phyloP scores from a whole-genome alignment of 768 basidiomycete genomes.

The Mycena amicta region DNA sequence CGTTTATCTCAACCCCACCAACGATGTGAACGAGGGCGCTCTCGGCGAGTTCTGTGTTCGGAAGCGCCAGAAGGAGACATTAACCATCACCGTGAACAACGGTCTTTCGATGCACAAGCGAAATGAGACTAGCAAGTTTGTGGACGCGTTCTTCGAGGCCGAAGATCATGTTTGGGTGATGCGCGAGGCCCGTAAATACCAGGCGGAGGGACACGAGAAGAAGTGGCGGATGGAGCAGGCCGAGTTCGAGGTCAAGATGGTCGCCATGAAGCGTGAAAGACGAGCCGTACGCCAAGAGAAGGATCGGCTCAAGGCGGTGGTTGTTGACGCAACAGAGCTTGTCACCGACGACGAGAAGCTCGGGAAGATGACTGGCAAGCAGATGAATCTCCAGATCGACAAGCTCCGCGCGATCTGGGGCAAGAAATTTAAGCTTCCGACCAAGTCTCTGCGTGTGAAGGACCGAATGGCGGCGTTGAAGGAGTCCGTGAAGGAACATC shows the following conservation, averaged over 20 bases:
- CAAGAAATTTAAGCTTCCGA: not conserved
- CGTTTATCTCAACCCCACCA: slow-evolving; percentile 27
- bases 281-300: not conserved
- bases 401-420: not conserved
- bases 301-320: not conserved
- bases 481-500: not conserved
- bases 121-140: slow-evolving; percentile 1
- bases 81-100: not conserved
- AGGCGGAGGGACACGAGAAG: not conserved
- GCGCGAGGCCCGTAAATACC: not conserved
- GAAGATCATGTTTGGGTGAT: slow-evolving; percentile 3
- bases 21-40: slow-evolving; percentile 32
- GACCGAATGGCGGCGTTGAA: not conserved
- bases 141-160: slow-evolving; percentile 5
- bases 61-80: not conserved
- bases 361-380: not conserved
- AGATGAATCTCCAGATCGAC: not conserved
- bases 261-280: not conserved
- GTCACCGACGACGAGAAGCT: not conserved
- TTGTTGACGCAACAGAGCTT: not conserved
- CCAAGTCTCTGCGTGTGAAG: not conserved
- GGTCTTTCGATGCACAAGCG: not conserved
- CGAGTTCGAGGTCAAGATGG: not conserved
- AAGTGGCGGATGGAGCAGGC: not conserved
- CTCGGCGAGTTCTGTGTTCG: slow-evolving; percentile 16